phyloP scores from a whole-genome alignment of 176 grass and related monocot species.

The Avena insularis region DNA sequence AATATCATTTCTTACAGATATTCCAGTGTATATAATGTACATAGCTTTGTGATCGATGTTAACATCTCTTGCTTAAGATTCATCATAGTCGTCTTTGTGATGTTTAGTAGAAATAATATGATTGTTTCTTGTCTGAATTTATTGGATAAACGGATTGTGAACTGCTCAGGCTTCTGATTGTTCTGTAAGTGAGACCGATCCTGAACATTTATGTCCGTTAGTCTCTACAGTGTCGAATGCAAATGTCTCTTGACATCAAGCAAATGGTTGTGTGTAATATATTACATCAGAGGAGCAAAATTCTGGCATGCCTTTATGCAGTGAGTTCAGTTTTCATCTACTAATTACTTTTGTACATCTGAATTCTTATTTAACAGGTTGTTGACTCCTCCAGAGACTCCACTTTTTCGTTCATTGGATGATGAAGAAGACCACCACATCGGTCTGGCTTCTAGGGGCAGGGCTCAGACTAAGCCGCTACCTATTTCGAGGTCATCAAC shows the following conservation, averaged over 20 bases:
- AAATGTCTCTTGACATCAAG: conserved; percentile 20
- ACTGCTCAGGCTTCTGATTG: not conserved
- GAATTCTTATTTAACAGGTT: conserved; percentile 62
- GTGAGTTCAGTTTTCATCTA: not conserved
- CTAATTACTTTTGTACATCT: conserved; percentile 7
- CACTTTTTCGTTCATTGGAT: conserved; percentile 91
- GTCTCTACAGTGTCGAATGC: not conserved
- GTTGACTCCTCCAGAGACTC: conserved; percentile 92
- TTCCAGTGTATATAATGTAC: not conserved
- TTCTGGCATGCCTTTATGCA: not conserved
- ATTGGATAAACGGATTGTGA: conserved; percentile 6
- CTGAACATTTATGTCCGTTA: conserved; percentile 4
- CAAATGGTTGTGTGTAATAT: not conserved
- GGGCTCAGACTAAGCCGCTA: conserved; percentile 66
- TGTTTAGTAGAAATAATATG: conserved; percentile 10
- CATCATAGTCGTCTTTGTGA: not conserved
- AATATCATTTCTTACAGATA: conserved; percentile 12
- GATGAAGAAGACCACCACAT: conserved; percentile 54
- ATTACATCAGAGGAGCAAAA: not conserved
- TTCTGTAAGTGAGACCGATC: conserved; percentile 13
- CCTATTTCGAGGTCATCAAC: conserved; percentile 70
- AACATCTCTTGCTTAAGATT: conserved; percentile 5
- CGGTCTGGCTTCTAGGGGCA: conserved; percentile 63
- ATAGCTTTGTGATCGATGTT: not conserved
- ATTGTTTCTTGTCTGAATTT: conserved; percentile 6